Evolutionary conservation across 345 rosid species (phyloP).

Genomic region (Tarenaya hassleriana): DNA sequence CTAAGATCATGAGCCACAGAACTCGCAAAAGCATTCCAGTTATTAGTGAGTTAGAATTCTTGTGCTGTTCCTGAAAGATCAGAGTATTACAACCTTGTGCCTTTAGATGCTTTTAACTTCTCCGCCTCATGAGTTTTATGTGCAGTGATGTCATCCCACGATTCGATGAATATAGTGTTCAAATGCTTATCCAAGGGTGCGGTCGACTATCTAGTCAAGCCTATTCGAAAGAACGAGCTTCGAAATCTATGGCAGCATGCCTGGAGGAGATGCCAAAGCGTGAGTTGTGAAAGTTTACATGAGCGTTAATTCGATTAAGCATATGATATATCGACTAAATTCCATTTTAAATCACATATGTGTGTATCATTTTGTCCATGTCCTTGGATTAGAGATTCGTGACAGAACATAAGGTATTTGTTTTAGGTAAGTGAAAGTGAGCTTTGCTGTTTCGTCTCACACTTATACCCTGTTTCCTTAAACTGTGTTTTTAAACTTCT

Average conservation of each 20-base stretch:
- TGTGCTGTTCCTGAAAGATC: neutral
- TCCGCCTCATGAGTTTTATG: slow-evolving; percentile 23
- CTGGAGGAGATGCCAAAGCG: slow-evolving; percentile 54
- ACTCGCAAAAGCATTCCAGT: slow-evolving; percentile 47
- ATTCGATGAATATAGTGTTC: slow-evolving; percentile 48
- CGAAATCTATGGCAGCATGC: slow-evolving; percentile 58
- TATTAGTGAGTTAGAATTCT: slow-evolving; percentile 37
- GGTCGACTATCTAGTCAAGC: slow-evolving; percentile 51
- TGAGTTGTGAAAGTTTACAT: slow-evolving; percentile 26
- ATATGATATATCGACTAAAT: neutral
- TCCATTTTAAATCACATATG: neutral
- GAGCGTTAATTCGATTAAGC: too few species aligned
- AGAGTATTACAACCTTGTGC: slow-evolving; percentile 1
- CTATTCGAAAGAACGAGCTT: slow-evolving; percentile 58
- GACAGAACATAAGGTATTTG: neutral
- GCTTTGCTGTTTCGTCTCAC: neutral
- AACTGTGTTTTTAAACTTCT: neutral
- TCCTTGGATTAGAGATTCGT: too few species aligned
- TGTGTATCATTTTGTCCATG: neutral
- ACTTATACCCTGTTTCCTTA: neutral
- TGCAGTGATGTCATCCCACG: slow-evolving; percentile 65
- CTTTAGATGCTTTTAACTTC: slow-evolving; percentile 23
- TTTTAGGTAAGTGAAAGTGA: neutral
- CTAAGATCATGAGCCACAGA: slow-evolving; percentile 55
- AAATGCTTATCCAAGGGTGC: slow-evolving; percentile 57